phyloP scores from a whole-genome alignment of 176 grass and related monocot genomes.

The Zea luxurians region DNA sequence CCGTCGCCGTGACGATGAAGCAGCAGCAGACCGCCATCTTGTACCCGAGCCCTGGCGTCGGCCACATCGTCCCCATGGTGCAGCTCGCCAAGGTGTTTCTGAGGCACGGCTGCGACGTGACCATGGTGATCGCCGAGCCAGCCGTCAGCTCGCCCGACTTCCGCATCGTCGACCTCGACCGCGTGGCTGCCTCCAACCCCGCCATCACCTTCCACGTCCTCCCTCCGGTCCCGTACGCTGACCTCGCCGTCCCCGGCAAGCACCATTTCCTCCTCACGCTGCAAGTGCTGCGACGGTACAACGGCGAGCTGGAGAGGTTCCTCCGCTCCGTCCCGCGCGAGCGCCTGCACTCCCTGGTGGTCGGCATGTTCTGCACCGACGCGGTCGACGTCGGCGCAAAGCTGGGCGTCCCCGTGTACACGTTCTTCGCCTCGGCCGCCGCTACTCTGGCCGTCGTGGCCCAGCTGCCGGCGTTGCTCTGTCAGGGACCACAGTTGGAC shows the following conservation, averaged over 20 bases:
- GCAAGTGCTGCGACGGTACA: background rate
- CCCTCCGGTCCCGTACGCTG: background rate
- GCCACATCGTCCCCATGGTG: constrained; percentile 40
- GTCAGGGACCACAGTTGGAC: no score
- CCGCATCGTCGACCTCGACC: constrained; percentile 11
- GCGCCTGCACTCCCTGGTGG: constrained; percentile 9
- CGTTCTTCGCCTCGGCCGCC: constrained; percentile 7
- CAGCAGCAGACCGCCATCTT: constrained; percentile 16
- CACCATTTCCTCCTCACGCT: constrained; percentile 6
- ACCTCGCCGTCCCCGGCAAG: background rate
- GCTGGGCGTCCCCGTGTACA: constrained; percentile 20
- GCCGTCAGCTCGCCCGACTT: background rate
- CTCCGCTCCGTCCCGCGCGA: background rate
- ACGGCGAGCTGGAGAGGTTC: constrained; percentile 10
- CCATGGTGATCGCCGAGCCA: constrained; percentile 25
- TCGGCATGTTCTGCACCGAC: background rate
- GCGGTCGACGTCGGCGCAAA: background rate
- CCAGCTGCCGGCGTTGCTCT: background rate
- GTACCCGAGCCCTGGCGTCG: constrained; percentile 35
- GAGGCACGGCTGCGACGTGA: constrained; percentile 37
- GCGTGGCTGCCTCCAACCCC: constrained; percentile 6
- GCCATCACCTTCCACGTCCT: constrained; percentile 44
- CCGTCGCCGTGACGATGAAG: background rate
- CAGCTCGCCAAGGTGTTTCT: constrained; percentile 37
- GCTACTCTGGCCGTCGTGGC: constrained; percentile 2